Base-by-base conservation (phyloP, 148 eudicot genomes). In the Heliamphora exappendiculata region DNA sequence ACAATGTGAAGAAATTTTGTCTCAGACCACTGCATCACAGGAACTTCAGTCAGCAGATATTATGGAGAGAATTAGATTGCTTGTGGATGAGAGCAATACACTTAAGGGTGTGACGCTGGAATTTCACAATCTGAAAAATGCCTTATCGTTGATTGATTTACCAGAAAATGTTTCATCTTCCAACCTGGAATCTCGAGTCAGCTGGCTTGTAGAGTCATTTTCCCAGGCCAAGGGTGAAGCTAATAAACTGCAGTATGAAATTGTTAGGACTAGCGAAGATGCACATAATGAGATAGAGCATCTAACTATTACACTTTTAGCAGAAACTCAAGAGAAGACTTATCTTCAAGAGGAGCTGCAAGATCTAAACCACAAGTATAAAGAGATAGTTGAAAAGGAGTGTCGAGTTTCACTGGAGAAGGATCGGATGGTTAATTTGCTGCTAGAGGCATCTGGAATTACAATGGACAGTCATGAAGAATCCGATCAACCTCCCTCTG, bases 191-290 rank as follows among this genome's bases (percentile, higher is more conserved):
- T 84, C 89, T 67, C 89, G 83, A 57, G 78, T 88, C 67, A 82
- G 78, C 74, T 92, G 93, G 93, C 89, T 94, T 31, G 80, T 79
- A 65, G 85, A 92, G 70, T 92, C 95, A 73, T 90, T 78, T 81
- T 78, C 82, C 63, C 78, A 79, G 72, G 83, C 89, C 37, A 88
- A 89, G 49, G 79, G 79, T 75, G 93, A 92, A 81, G 75, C 81
- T 58, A 45, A 60, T 60, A 79, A 60, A 20, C 81, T 92, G 83
- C 89, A 91, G 75, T 78, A 86, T 81, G 89, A 87, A 76, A 73
- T 86, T 79, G 49, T 36, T 74, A 79, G 76, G 76, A 77, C 74
- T 75, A 78, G 70, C 60, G 86, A 87, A 78, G 86, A 87, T 75
- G 86, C 91, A 53, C 45, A 80, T 57, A 59, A 45, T 34, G 88